Conservation (phyloP, 352 stramenopile species). For the Phytophthora europaea region DNA sequence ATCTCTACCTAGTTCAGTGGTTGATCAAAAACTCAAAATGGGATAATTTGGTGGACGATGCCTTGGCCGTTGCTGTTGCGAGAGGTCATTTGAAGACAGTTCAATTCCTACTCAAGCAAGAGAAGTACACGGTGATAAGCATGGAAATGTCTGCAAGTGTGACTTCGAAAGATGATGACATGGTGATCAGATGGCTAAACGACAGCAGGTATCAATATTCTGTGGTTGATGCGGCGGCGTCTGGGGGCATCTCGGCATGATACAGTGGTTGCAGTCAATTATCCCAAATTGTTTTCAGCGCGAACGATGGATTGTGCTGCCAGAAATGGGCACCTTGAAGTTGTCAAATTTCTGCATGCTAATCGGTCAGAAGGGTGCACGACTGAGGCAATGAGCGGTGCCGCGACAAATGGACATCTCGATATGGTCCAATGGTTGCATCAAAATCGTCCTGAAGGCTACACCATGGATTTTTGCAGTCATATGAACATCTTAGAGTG, state of each 20-base stretch:
- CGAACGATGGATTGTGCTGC: conserved; percentile 5
- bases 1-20: conserved; percentile 11
- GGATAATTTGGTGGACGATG: neutral
- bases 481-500: neutral
- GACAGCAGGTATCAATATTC: neutral
- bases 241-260: neutral
- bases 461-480: neutral
- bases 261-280: neutral
- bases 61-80: conserved; percentile 1
- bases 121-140: neutral
- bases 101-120: neutral
- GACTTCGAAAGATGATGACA: neutral
- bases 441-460: neutral
- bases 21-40: conserved; percentile 2
- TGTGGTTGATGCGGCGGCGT: neutral
- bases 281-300: neutral
- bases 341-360: conserved; percentile 5
- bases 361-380: conserved; percentile 1
- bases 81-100: conserved; percentile 1
- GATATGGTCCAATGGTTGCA: neutral
- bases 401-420: neutral
- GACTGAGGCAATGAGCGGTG: neutral
- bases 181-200: neutral
- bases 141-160: neutral
- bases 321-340: conserved; percentile 14